These are phyloP conservation scores for Echinosophora koreensis DNA, from an alignment of 306 rosid genomes.

Conservation along the genomic window DNA sequence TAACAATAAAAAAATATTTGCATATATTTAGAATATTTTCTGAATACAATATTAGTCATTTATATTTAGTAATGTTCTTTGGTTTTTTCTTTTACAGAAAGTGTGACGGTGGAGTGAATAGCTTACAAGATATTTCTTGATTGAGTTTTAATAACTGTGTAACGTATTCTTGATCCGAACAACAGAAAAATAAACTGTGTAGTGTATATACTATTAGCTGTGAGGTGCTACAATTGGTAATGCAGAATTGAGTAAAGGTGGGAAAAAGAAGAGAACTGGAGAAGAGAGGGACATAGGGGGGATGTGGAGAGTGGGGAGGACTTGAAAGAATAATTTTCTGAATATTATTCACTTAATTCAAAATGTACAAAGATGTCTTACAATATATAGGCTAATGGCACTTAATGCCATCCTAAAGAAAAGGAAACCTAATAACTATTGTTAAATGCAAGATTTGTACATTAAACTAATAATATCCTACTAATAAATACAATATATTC, in stretches of 20 bases:
- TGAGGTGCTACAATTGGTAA: neutral
- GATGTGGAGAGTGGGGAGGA: neutral
- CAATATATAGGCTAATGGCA: too few relatives aligned
- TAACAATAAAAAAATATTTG: neutral
- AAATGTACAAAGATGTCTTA: too few relatives aligned
- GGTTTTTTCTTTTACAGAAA: neutral
- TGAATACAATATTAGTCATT: neutral
- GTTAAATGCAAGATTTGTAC: too few relatives aligned
- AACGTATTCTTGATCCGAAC: neutral
- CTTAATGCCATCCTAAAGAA: too few relatives aligned
- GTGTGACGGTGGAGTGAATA: slow-evolving; percentile 1
- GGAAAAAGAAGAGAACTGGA: neutral
- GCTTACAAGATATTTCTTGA: neutral
- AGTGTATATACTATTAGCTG: neutral
- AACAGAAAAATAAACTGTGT: neutral
- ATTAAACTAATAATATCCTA: too few relatives aligned
- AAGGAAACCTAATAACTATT: too few relatives aligned
- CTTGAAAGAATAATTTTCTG: too few relatives aligned
- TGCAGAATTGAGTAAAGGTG: neutral
- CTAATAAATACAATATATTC: too few relatives aligned
- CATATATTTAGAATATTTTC: neutral
- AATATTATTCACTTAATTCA: too few relatives aligned
- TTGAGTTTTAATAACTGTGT: neutral
- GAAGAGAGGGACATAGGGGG: neutral
- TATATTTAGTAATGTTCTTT: neutral